Base-by-base conservation (phyloP, 2,329 filamentous ascomycete species). In the Penicillium sp. region DNA sequence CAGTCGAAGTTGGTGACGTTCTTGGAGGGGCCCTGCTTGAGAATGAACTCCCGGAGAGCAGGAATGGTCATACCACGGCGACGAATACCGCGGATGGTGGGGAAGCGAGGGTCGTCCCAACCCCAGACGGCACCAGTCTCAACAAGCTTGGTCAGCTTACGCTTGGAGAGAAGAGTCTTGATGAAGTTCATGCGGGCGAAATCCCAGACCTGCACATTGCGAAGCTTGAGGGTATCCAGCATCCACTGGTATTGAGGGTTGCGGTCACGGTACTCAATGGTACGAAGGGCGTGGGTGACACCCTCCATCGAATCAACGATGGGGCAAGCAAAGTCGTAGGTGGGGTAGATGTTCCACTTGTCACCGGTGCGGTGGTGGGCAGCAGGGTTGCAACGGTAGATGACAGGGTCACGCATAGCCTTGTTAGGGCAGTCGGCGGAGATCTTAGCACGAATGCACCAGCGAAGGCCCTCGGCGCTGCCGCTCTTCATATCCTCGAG, bases 391-490 rank as follows among this genome's bases (percentile, higher is more conserved):
- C 92, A 97, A 62, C 94, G 88, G 81, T 97, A 97, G 73, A 99
- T 95, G 74, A 97, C 92, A 11, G 94, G 94, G 73, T 99, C 94
- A 61, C 94, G 85, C 84, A 97, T 87, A 49, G 94, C 91, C 77
- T 96, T 96, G 81, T 99, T 97, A 61, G 89, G 89, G 76, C 94
- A 89, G 73, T 96, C 90, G 64, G 89, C 85, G 1, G 90, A 93
- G 65, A 97, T 90, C 81, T 95, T 97, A 54, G 94, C 94, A 56
- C 94, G 89, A 62, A 99, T 95, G 77, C 91, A 97, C 85, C 93
- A 92, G 69, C 83, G 85, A 45, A 86, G 76, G 55, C 94, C 94
- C 72, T 92, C 87, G 45, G 88, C 83, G 3, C 86, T 88, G 42
- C 88, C 92, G 53, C 83, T 82, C 80, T 92, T 96, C 94, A 99